Evolutionary conservation across 2,329 filamentous ascomycete genomes (phyloP), one percentile per base, ranked within the genome.

Genomic region (Calonectria hongkongensis): DNA sequence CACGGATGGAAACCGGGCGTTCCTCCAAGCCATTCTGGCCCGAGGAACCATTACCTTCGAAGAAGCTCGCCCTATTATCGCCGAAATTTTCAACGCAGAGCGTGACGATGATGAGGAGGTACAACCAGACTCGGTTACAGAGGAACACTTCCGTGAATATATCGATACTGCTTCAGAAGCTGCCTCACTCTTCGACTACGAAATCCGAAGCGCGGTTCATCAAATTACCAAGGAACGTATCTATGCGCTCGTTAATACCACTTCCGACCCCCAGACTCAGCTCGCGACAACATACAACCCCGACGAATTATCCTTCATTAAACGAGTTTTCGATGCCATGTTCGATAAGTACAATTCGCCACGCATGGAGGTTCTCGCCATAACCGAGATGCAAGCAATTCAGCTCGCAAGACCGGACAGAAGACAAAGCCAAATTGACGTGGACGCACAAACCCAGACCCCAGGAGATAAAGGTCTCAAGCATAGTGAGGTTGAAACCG

Each of bases 231-330:
- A 90, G 76, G 86, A 91, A 79, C 90, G 92, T n/a, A 87, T 95
- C 27, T 98, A 93, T 82, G 95, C 94, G 2, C 88, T 99, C 41
- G 93, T 98, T 58, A 99, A 99, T 85, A 95, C 93, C 1, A 93
- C 94, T 12, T 95, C 93, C 73, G 97, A 99, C 83, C 87, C 93
- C 0, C 87, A 96, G 72, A 97, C 95, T 0, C 96, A 98, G 80
- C 89, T 98, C 47, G 95, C 96, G 2, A 98, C 97, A 0, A 92
- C 91, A 0, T 94, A 94, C 81, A 90, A 89, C 9, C 87, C 95
- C 0, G 95, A 98, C 77, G 96, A 98, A 85, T 94, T 98, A 39
- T 92, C 94, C 0, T 99, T 95, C 82, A 91, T 98, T 68, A 97
- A 97, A 84, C 89, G 97, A 10, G 83, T 98, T 3, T 89, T 99